phyloP scores from a whole-genome alignment of 176 grass and related monocot genomes.

The Oryza longistaminata region DNA sequence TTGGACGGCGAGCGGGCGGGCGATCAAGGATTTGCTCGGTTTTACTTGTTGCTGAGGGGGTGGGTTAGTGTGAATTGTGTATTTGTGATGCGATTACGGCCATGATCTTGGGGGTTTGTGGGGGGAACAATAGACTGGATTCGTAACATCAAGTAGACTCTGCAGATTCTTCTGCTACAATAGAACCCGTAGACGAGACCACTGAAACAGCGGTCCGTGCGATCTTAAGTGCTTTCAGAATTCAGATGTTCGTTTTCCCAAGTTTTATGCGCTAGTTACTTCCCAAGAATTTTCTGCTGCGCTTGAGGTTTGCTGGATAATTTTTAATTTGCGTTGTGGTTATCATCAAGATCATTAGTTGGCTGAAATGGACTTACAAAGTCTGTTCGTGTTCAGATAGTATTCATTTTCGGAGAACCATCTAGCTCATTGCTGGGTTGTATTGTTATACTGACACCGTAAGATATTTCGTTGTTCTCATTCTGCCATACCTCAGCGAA shows the following conservation, averaged over 20 bases:
- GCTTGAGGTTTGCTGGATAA: neutral
- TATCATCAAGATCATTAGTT: neutral
- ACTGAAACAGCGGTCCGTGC: neutral
- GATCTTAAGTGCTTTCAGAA: neutral
- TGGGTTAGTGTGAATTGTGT: neutral
- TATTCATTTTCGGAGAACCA: neutral
- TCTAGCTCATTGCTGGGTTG: neutral
- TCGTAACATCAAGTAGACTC: neutral
- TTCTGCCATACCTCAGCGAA: neutral
- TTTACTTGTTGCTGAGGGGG: no score
- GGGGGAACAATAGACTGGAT: no score
- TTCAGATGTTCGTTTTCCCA: neutral
- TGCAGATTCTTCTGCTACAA: neutral
- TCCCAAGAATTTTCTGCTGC: neutral
- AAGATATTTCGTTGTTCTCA: neutral
- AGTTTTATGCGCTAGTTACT: no score
- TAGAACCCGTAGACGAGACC: no score
- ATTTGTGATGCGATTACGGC: neutral
- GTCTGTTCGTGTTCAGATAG: neutral
- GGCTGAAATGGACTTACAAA: neutral
- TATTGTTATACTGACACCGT: neutral
- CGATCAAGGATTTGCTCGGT: neutral
- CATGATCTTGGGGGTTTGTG: neutral
- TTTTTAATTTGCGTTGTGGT: neutral
- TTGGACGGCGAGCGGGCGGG: neutral